Evolutionary conservation across 441 rosid species (phyloP), one percentile per base, ranked within the genome.

Genomic region (Pelargonium exstipulatum): DNA sequence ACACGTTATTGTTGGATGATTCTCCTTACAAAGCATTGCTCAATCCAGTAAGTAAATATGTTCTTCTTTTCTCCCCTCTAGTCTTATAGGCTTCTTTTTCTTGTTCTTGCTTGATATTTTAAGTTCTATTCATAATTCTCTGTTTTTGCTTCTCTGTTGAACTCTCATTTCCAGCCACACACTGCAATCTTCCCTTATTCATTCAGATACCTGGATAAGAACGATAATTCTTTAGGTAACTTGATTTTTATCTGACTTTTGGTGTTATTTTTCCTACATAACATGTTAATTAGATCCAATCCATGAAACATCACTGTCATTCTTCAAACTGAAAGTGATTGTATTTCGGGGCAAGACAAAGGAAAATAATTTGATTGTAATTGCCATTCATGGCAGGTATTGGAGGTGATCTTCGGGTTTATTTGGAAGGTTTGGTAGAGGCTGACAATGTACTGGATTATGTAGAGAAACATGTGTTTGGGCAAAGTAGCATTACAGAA

Each of bases 1-100:
- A 95, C 74, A 95, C 99, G 0, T 71, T 95, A 74, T 71, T 90
- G 77, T 58, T 90, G 65, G 96, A 91, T 67, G 99, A 94, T 81
- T 90, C 96, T 77, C 99, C 97, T 43, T 85, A 90, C 77, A 94
- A 94, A 72, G 90, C 96, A 8, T 83, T 94, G 87, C 94, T 90
- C 73, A 94, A 94, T 76, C 97, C 97, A 2, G 97, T 91, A 80
- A 86, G 93, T 78, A 8, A 65, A 26, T 2, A 63, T 18, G 6
- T 61, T 14, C 45, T 32, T 74, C 37, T 66, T 70, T 67, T 49
- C 8, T 22, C 14, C 22, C 7, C 17, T 7, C 58, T 14, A 16
- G 35, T 35, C 29, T 51, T 51, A n/a, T 20, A 51, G 7, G 22
- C 17, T 35, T 42, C 37, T 24, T 1, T 43, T 66, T 66, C 32